Evolutionary conservation across 2,329 filamentous ascomycete species (phyloP).

Genomic region (Fusarium setosum): DNA sequence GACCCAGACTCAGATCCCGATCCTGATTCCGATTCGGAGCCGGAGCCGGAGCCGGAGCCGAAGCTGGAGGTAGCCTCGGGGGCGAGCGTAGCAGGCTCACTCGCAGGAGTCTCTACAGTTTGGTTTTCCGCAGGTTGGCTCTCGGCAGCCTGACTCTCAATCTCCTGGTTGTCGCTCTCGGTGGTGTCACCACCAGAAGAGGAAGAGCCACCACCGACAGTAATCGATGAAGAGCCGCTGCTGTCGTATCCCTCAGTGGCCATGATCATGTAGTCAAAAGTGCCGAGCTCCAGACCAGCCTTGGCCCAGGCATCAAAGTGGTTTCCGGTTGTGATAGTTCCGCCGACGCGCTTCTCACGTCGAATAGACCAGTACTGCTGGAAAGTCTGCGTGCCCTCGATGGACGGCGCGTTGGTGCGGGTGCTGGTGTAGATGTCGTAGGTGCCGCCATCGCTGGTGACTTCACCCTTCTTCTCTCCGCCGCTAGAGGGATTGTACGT

Average conservation of each 20-base stretch:
- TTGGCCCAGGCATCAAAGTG: conserved; percentile 65
- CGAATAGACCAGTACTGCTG: conserved; percentile 65
- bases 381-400: conserved; percentile 60
- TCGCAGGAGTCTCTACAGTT: background rate
- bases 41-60: background rate
- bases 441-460: conserved; percentile 48
- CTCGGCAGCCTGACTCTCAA: conserved; percentile 1
- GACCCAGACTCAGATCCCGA: background rate
- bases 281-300: conserved; percentile 58
- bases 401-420: conserved; percentile 55
- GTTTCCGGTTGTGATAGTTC: conserved; percentile 59
- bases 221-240: conserved; percentile 59
- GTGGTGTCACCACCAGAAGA: conserved; percentile 1
- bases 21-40: background rate
- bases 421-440: conserved; percentile 51
- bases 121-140: background rate
- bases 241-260: conserved; percentile 65
- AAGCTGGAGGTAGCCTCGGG: background rate
- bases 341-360: conserved; percentile 58
- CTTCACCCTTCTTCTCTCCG: conserved; percentile 45
- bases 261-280: conserved; percentile 64
- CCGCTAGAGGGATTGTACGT: conserved; percentile 49
- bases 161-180: conserved; percentile 16
- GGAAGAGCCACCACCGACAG: conserved; percentile 52
- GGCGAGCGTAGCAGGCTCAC: conserved; percentile 7